These are phyloP conservation scores for Phytophthora chlamydospora DNA, from an alignment of 352 stramenopile species.

Conservation along the genomic window DNA sequence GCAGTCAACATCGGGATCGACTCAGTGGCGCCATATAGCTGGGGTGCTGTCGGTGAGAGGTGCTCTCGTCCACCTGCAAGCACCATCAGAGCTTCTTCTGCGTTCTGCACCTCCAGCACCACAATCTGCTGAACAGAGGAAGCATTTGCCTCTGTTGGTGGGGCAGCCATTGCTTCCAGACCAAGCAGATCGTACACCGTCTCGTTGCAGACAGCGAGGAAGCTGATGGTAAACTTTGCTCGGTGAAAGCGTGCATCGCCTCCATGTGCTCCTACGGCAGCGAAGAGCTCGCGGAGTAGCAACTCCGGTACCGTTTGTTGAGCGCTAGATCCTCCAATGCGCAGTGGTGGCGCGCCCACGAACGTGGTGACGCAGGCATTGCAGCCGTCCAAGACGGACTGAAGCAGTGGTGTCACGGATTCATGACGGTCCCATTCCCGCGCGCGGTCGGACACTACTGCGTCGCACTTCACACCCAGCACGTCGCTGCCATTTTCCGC, in stretches of 20 bases:
- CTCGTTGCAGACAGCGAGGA: constrained; percentile 95
- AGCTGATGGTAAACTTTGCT: constrained; percentile 72
- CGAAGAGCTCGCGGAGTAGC: constrained; percentile 60
- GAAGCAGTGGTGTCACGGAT: constrained; percentile 61
- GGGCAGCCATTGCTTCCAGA: constrained; percentile 30
- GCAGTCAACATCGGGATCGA: constrained; percentile 15
- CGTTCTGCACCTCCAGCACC: constrained; percentile 73
- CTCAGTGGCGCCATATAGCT: constrained; percentile 26
- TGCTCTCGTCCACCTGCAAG: constrained; percentile 56
- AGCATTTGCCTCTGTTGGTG: constrained; percentile 7
- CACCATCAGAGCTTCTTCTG: constrained; percentile 68
- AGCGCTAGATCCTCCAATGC: constrained; percentile 5
- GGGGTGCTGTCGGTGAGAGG: constrained; percentile 33
- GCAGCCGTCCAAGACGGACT: constrained; percentile 69
- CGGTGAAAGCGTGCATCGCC: constrained; percentile 44
- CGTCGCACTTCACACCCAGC: constrained; percentile 60
- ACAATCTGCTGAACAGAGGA: constrained; percentile 41
- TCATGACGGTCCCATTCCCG: constrained; percentile 65
- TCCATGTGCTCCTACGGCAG: constrained; percentile 36
- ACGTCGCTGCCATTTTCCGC: constrained; percentile 11
- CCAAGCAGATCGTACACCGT: constrained; percentile 94
- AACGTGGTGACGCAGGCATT: constrained; percentile 78
- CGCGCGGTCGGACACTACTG: constrained; percentile 68
- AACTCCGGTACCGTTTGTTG: constrained; percentile 47
- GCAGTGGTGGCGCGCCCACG: constrained; percentile 41